A percentile compares a stretch with the other conserved stretches of the same genome.
Conservation (phyloP, 2,329 filamentous ascomycete genomes). For the Ophiosphaerella korrae region DNA sequence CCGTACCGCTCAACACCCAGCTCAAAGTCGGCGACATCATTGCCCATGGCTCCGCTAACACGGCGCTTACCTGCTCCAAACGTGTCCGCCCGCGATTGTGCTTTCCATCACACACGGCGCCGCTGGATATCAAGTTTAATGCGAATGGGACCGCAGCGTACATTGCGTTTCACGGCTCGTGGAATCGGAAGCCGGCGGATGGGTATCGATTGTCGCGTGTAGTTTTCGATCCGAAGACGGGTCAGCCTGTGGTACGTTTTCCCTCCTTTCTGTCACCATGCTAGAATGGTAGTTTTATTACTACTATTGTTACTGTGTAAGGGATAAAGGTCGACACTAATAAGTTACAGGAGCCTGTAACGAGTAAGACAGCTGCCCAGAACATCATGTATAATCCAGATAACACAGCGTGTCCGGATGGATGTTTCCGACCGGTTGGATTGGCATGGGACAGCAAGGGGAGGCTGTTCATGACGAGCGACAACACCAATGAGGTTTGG, state of each 20-base stretch:
- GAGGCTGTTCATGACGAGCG: conserved; percentile 27
- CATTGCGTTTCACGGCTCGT: conserved; percentile 72
- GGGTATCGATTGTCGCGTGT: conserved; percentile 26
- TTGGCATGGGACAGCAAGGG: conserved; percentile 21
- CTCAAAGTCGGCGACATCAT: conserved; percentile 52
- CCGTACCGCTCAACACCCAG: conserved; percentile 40
- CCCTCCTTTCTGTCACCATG: not conserved
- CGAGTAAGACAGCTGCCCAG: conserved; percentile 18
- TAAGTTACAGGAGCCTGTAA: conserved; percentile 13
- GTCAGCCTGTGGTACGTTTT: conserved; percentile 14
- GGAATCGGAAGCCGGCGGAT: conserved; percentile 36
- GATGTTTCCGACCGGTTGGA: conserved; percentile 27
- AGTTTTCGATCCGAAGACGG: conserved; percentile 26
- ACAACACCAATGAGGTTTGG: conserved; percentile 27
- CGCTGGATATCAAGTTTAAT: conserved; percentile 68
- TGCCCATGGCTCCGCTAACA: conserved; percentile 45
- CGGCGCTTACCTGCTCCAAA: conserved; percentile 44
- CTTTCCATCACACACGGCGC: conserved; percentile 62
- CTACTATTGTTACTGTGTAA: not conserved
- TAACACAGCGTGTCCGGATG: conserved; percentile 15
- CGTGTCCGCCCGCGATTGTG: conserved; percentile 42
- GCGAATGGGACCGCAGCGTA: conserved; percentile 61
- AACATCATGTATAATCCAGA: conserved; percentile 26
- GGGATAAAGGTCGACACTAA: not conserved
- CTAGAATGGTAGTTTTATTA: too few species aligned